A percentile compares a stretch with the other conserved stretches of the same genome.
Conservation (phyloP, 257 asterid species). For the Fraxinus cuspidata region DNA sequence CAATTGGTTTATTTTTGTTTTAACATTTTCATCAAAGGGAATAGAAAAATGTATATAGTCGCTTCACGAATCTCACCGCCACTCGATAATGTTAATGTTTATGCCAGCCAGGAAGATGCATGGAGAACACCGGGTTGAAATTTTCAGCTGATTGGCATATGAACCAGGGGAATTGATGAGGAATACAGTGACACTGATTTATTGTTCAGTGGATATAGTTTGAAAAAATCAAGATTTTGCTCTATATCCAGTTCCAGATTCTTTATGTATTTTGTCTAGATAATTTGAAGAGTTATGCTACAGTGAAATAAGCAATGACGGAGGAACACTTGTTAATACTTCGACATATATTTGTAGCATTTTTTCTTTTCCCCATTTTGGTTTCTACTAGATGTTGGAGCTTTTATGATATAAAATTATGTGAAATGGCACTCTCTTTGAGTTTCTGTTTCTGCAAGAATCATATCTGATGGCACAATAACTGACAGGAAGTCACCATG, state of each 20-base stretch:
- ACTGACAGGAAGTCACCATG: not conserved
- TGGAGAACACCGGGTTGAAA: slow-evolving; percentile 16
- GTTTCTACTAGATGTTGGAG: not conserved
- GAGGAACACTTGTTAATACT: no score
- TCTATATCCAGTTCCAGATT: not conserved
- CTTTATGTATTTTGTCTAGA: not conserved
- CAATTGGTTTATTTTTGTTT: slow-evolving; percentile 19
- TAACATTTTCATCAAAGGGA: not conserved
- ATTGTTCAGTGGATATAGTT: slow-evolving; percentile 1
- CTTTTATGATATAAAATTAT: not conserved
- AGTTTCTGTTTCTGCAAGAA: not conserved
- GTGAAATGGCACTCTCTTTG: not conserved
- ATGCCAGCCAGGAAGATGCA: slow-evolving; percentile 43
- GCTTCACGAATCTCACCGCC: slow-evolving; percentile 27
- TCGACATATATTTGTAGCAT: no score
- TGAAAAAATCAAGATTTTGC: not conserved
- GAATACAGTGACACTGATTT: slow-evolving; percentile 17
- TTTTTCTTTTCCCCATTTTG: not conserved
- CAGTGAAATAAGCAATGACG: no score
- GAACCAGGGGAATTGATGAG: slow-evolving; percentile 37
- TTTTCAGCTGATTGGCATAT: slow-evolving; percentile 48
- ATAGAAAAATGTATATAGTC: slow-evolving; percentile 30
- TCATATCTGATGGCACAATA: not conserved
- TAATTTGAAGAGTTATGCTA: no score
- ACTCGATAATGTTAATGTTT: slow-evolving; percentile 41